phyloP scores from a whole-genome alignment of 495 filamentous ascomycete species.

The Wilcoxina mikolae region DNA sequence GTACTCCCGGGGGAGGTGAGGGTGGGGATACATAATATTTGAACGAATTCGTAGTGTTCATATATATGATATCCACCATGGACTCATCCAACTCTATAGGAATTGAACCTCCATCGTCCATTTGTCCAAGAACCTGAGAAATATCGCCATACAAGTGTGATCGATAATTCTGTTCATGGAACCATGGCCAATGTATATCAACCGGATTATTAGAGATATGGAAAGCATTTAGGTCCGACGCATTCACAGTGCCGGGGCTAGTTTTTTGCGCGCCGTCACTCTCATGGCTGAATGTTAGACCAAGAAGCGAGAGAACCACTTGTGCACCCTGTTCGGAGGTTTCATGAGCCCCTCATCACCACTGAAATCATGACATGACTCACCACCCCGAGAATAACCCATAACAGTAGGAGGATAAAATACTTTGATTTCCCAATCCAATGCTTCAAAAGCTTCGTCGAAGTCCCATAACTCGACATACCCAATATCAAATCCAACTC shows the following conservation, averaged over 20 bases:
- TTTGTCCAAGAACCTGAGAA: not conserved
- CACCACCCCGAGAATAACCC: conserved; percentile 4
- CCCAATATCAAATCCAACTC: conserved; percentile 3
- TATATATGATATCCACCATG: not conserved
- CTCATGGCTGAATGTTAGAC: not conserved
- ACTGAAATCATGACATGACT: not conserved
- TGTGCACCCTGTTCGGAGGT: not conserved
- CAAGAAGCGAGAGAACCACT: not conserved
- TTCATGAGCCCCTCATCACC: not conserved
- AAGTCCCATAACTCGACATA: not conserved
- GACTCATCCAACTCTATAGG: not conserved
- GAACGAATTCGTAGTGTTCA: not conserved
- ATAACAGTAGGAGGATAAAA: not conserved
- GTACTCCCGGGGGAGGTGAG: too few species aligned
- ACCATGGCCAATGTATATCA: not conserved
- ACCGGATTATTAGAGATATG: not conserved
- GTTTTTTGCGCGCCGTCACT: not conserved
- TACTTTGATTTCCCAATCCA: conserved; percentile 1
- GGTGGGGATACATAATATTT: not conserved
- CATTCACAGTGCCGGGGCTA: not conserved
- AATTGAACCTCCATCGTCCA: not conserved
- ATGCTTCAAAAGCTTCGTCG: not conserved
- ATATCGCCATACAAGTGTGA: not conserved
- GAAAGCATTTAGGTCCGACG: not conserved
- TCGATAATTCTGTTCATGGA: not conserved